Percentiles rank a stretch among this genome's conserved stretches.
These are phyloP conservation scores for Cercospora janseana DNA, from an alignment of 2,329 filamentous ascomycete genomes.

Conservation along the genomic window DNA sequence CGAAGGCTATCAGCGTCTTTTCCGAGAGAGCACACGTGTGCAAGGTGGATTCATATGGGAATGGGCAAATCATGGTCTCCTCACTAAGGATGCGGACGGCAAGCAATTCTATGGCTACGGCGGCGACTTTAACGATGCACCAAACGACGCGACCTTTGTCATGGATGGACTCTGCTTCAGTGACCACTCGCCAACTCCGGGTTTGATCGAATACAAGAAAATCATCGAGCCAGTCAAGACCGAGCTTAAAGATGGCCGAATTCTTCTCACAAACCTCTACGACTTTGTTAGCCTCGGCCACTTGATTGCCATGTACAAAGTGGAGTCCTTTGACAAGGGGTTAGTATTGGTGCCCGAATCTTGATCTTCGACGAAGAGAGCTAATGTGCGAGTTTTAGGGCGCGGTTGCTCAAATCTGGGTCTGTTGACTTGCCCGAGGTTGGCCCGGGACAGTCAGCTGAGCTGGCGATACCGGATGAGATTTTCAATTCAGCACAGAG, in stretches of 20 bases:
- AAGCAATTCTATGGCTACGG: constrained; percentile 43
- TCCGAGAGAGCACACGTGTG: constrained; percentile 57
- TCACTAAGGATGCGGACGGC: constrained; percentile 36
- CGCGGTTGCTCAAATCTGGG: constrained; percentile 4
- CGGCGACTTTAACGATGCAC: constrained; percentile 33
- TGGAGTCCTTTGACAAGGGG: constrained; percentile 11
- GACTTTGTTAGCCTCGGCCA: constrained; percentile 31
- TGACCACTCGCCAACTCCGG: constrained; percentile 42
- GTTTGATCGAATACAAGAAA: constrained; percentile 43
- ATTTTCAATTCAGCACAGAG: not conserved
- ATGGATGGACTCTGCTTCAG: constrained; percentile 45
- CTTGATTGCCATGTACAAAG: constrained; percentile 15
- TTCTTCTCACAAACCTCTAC: constrained; percentile 39
- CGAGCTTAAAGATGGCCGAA: constrained; percentile 30
- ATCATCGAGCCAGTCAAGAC: constrained; percentile 42
- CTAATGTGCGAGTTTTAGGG: constrained; percentile 19
- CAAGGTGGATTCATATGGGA: constrained; percentile 58
- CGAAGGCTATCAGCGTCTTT: constrained; percentile 64
- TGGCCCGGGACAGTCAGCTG: constrained; percentile 3
- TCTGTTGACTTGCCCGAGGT: constrained; percentile 9
- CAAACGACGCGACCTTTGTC: constrained; percentile 42
- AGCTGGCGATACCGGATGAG: constrained; percentile 23
- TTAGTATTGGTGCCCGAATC: not conserved
- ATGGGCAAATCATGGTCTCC: constrained; percentile 44
- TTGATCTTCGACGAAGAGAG: constrained; percentile 17